Percentiles rank a stretch among this genome's conserved stretches.
These are phyloP conservation scores for Aeschynomene evenia DNA, from an alignment of 306 rosid species.

Conservation along the genomic window DNA sequence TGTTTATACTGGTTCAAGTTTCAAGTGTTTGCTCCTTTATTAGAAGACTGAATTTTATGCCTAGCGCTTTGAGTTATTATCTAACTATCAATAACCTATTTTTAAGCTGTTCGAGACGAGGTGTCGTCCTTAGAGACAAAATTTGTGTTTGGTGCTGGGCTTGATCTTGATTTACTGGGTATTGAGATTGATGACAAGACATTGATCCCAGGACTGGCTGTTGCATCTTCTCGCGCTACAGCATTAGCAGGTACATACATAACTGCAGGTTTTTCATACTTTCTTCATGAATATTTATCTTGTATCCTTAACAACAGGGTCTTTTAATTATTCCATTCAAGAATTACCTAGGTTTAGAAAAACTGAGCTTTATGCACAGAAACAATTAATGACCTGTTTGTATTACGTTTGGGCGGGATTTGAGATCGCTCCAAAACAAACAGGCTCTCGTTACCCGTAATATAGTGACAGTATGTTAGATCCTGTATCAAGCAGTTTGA, in stretches of 20 bases:
- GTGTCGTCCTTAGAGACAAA: constrained; percentile 49
- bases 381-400: neutral
- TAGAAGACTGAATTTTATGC: neutral
- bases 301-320: neutral
- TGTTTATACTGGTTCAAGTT: neutral
- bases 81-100: constrained; percentile 30
- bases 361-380: neutral
- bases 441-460: neutral
- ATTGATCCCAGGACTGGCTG: constrained; percentile 87
- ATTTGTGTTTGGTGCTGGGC: constrained; percentile 68
- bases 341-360: constrained; percentile 14
- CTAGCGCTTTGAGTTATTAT: neutral
- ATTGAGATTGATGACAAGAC: constrained; percentile 82
- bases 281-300: constrained; percentile 6
- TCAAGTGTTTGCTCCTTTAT: neutral
- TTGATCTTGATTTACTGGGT: constrained; percentile 89
- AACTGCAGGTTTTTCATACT: neutral
- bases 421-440: no score
- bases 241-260: constrained; percentile 74
- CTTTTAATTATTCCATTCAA: neutral
- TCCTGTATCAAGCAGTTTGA: constrained; percentile 15
- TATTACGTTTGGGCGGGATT: no score
- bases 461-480: neutral
- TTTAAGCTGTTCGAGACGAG: constrained; percentile 84
- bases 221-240: constrained; percentile 78